Base-by-base conservation (phyloP, 169 alveolate genomes). In the Plasmodium relictum region DNA sequence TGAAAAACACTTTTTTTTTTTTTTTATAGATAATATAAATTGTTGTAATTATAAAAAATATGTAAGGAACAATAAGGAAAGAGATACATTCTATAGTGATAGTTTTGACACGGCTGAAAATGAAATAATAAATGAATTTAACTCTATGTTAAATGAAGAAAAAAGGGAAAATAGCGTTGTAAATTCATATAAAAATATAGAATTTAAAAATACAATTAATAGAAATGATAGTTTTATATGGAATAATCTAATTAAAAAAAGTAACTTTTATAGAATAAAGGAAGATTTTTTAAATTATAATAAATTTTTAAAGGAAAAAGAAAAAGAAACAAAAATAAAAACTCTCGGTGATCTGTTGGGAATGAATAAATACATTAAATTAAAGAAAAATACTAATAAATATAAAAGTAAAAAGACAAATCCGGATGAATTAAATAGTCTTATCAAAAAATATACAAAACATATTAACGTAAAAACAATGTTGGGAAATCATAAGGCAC, bases 231-330 rank as follows among this genome's bases (percentile, higher is more conserved):
- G 48, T 44, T 24, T 26, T 0, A n/a, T 76, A 20, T 76, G 89
- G 89, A 56, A 76, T 16, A 37, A 66, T 69, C 18, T 76, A 16
- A 76, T 76, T 12, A 76, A 44, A 44, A 76, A 76, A 41, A 76
- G 89, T 68, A 76, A 76, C 6, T 76, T 76, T 63, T 76, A 76
- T 68, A 22, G 37, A 26, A 44, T 65, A n/a, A 76, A 76, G 41
- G 89, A 76, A 39, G 89, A 76, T 39, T 76, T 63, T 63, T n/a
- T 45, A 76, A 76, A 76, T 76, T 76, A 76, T 54, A 76, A 76
- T 63, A 76, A 76, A 63, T 63, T 76, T 76, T 63, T 76, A 6
- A 41, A 10, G 20, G 63, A 54, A 3, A 45, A 76, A 52, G 73
- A 76, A 48, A 76, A 76, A 20, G 58, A n/a, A 22, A 9, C 26